Percentiles rank a stretch among this genome's conserved stretches.
These are phyloP conservation scores for Ophiostoma perfectum DNA, from an alignment of 2,329 filamentous ascomycete species.

Conservation along the genomic window DNA sequence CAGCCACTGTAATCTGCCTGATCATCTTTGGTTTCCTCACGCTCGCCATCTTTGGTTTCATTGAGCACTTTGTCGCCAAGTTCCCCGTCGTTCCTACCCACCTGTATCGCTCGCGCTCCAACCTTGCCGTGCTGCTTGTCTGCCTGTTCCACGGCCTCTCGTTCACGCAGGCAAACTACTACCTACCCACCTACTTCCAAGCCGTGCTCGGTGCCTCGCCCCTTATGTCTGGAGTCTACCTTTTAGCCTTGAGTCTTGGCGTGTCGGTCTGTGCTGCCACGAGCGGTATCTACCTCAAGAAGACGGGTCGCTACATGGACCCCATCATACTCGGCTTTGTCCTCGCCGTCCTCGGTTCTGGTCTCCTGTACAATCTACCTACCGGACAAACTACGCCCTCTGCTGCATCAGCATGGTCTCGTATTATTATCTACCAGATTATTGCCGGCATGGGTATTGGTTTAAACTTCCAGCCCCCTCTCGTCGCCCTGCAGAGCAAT, in stretches of 20 bases:
- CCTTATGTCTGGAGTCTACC: constrained; percentile 51
- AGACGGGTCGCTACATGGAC: constrained; percentile 42
- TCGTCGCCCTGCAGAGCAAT: constrained; percentile 56
- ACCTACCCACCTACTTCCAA: constrained; percentile 69
- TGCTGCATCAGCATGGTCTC: constrained; percentile 31
- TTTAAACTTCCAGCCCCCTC: constrained; percentile 54
- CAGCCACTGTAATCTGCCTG: constrained; percentile 56
- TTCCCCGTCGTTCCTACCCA: constrained; percentile 64
- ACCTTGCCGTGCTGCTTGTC: constrained; percentile 49
- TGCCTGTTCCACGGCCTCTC: constrained; percentile 47
- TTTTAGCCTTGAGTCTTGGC: constrained; percentile 30
- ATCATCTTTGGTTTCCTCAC: constrained; percentile 54
- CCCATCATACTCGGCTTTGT: constrained; percentile 46
- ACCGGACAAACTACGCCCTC: constrained; percentile 36
- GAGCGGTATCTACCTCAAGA: constrained; percentile 32
- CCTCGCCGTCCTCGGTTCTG: constrained; percentile 52
- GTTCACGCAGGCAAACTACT: constrained; percentile 63
- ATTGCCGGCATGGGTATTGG: constrained; percentile 53
- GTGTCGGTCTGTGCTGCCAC: constrained; percentile 37
- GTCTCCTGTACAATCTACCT: constrained; percentile 48
- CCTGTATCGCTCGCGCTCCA: constrained; percentile 53
- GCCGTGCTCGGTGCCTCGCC: constrained; percentile 57
- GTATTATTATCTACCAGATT: constrained; percentile 48
- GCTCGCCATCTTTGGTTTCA: constrained; percentile 49
- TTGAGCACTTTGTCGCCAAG: constrained; percentile 58